Base-by-base conservation (phyloP, 1,284 basidiomycete genomes). In the Macrocystidia cucumis region DNA sequence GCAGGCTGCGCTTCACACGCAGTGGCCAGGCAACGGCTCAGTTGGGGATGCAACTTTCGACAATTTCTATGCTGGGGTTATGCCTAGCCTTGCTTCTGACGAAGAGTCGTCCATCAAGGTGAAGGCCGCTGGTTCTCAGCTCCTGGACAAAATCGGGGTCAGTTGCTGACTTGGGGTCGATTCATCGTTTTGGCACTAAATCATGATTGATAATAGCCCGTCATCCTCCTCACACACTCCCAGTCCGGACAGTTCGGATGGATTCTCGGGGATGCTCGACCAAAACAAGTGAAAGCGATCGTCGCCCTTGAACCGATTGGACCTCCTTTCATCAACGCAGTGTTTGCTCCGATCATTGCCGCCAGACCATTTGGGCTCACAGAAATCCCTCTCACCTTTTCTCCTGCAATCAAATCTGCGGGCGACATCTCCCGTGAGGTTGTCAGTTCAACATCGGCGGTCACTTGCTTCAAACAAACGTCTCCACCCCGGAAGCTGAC, bases 21-120 rank as follows among this genome's bases (percentile, higher is more conserved):
- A 72, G 37, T 72, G 69, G 69, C 68, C 67, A 1, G 69, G 71
- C 14, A 64, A 59, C 34, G 69, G 69, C 23, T 60, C 52, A 19
- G 46, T 52, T 14, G 69, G 70, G 6, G 71, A 72, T 39, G 49
- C 57, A 0, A 47, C 49, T 9, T 72, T 72, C 32, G 60, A 72
- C 31, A 51, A 52, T 13, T 68, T 70, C 40, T 72, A 60, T 38
- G 57, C 59, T 2, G 65, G 67, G 0, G 59, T 51, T 1, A 47
- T 62, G 7, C 62, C 62, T 5, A 54, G 54, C 34, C 40, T 65
- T 5, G 37, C 43, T 19, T 60, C 57, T 9, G 49, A 54, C 6
- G 37, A 41, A 1, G 62, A 61, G 38, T 44, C 58, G 26, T 54
- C 59, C 2, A 32, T 44, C 16, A 59, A 55, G 35, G 50, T 63